Conservation (phyloP, 805 yeast species). For the Wickerhamiella occidentalis region DNA sequence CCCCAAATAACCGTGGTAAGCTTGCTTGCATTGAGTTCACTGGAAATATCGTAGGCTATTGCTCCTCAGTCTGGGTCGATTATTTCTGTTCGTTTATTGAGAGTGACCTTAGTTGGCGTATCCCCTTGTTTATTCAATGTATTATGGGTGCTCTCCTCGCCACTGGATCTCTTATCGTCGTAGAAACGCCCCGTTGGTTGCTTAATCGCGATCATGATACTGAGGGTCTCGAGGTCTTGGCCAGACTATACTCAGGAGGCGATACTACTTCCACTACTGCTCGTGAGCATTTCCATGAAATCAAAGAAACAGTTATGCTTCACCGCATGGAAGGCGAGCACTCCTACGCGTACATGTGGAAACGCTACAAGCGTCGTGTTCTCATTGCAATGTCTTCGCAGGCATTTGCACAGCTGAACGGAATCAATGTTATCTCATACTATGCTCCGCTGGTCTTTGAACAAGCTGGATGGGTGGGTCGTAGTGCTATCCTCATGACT, state of each 20-base stretch:
- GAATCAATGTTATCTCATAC: slow-evolving; percentile 84
- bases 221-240: slow-evolving; percentile 77
- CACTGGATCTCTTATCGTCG: slow-evolving; percentile 64
- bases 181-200: slow-evolving; percentile 86
- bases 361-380: slow-evolving; percentile 61
- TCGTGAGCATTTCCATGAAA: slow-evolving; percentile 58
- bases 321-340: slow-evolving; percentile 72
- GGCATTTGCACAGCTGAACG: slow-evolving; percentile 86
- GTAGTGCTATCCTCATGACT: slow-evolving; percentile 81
- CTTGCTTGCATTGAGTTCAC: slow-evolving; percentile 81
- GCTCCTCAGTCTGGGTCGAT: slow-evolving; percentile 79
- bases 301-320: slow-evolving; percentile 66
- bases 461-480: slow-evolving; percentile 88
- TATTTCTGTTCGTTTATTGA: slow-evolving; percentile 57
- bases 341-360: slow-evolving; percentile 63
- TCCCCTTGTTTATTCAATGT: slow-evolving; percentile 68
- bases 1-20: slow-evolving; percentile 74
- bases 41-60: slow-evolving; percentile 72
- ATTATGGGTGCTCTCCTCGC: slow-evolving; percentile 56
- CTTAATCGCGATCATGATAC: slow-evolving; percentile 63
- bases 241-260: slow-evolving; percentile 58
- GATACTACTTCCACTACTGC: slow-evolving; percentile 59
- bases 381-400: slow-evolving; percentile 84
- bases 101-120: slow-evolving; percentile 57
- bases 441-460: slow-evolving; percentile 92